Evolutionary conservation across 2,329 filamentous ascomycete genomes (phyloP).

Genomic region (Knufia fluminis): DNA sequence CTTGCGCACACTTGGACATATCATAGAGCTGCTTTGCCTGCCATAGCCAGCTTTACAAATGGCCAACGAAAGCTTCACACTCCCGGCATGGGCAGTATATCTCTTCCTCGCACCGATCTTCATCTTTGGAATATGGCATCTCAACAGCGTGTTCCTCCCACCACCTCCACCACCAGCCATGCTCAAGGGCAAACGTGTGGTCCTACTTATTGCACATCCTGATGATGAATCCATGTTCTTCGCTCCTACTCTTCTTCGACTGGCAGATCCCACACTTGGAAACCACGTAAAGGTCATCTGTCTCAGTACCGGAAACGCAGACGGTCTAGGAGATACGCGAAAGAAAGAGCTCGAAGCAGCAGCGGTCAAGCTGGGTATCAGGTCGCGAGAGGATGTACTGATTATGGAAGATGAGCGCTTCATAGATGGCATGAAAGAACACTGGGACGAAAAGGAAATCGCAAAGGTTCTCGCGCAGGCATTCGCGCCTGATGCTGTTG

Average conservation of each 20-base stretch:
- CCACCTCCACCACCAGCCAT: conserved; percentile 43
- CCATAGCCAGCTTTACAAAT: not conserved
- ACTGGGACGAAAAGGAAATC: conserved; percentile 65
- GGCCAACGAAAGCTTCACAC: not conserved
- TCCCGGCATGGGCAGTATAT: conserved; percentile 11
- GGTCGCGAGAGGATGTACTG: conserved; percentile 67
- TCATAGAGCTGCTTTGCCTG: no score
- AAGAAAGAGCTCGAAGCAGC: conserved; percentile 77
- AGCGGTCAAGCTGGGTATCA: conserved; percentile 65
- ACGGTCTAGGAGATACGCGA: conserved; percentile 73
- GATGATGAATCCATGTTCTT: conserved; percentile 99
- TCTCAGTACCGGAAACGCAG: conserved; percentile 77
- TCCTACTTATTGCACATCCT: conserved; percentile 88
- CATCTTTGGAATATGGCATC: conserved; percentile 22
- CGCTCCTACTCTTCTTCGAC: conserved; percentile 73
- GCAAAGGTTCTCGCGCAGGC: conserved; percentile 59
- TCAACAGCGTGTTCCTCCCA: conserved; percentile 26
- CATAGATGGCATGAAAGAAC: conserved; percentile 75
- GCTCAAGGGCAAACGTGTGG: conserved; percentile 74
- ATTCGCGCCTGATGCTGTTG: conserved; percentile 58
- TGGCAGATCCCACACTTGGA: conserved; percentile 67
- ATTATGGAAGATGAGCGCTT: conserved; percentile 74
- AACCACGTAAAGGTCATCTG: conserved; percentile 95
- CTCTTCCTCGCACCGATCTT: conserved; percentile 16
- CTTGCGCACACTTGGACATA: no score